Base-by-base conservation (phyloP, 176 grass and related monocot species). In the Ampelocalamus luodianensis region DNA sequence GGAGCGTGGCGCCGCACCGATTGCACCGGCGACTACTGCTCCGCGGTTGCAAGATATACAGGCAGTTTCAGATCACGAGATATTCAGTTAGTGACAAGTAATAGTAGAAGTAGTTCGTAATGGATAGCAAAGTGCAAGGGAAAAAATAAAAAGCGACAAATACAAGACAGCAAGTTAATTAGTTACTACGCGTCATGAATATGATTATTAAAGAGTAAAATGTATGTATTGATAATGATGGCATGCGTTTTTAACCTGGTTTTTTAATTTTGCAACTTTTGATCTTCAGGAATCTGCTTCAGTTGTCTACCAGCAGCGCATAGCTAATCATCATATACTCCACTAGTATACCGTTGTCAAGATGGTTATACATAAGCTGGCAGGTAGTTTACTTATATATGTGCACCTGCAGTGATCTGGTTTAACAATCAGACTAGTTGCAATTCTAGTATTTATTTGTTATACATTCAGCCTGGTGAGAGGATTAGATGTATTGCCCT, bases 401-500 rank as follows among this genome's bases (percentile, higher is more conserved):
- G 26, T 65, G 27, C 27, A 65, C 27, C 29, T 34, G 63, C 5
- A 16, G 14, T 65, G 27, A 65, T 62, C 59, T 62, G 23, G 4
- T 62, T 62, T 27, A 74, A 37, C 48, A 74, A 12, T 55, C 72
- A 76, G 32, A 22, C 34, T 59, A 39, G 8, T 6, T 34, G 6
- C 29, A 73, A 50, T 32, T 56, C 18, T 75, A 65, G 27, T 3
- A 65, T 65, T 65, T 17, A 65, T 32, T 17, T 65, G 60, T 9
- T 14, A 46, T 26, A 27, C 14, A 17, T 48, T 24, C 6, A 27
- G 43, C 43, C 68, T 24, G 81, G 66, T 32, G 79, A 83, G 65
- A 93, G 81, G 72, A 92, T 88, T 8, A 76, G 66, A 55, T 95
- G 87, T 70, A 98, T 85, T 27, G 85, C 73, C 34, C 88, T 92